phyloP scores from a whole-genome alignment of 2,329 filamentous ascomycete species.

The Pseudopyrenochaeta lycopersici region DNA sequence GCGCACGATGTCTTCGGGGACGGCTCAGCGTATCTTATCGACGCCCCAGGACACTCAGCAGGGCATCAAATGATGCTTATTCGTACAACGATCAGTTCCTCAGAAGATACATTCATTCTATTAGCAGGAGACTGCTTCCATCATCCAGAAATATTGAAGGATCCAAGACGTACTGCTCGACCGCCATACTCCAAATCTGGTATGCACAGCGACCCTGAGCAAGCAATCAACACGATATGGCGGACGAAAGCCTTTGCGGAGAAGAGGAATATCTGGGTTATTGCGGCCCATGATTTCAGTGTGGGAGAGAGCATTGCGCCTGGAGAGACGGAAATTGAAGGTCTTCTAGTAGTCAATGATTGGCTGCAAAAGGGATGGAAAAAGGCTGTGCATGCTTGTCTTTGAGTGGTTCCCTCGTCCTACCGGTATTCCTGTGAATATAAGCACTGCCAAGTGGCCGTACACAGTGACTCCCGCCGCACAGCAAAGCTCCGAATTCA shows the following conservation, averaged over 20 bases:
- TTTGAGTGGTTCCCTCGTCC: background rate
- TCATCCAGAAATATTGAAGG: slow-evolving; percentile 36
- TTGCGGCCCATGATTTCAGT: slow-evolving; percentile 43
- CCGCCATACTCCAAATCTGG: slow-evolving; percentile 35
- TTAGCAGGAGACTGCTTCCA: slow-evolving; percentile 45
- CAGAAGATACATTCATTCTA: slow-evolving; percentile 34
- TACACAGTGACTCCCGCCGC: too few species aligned
- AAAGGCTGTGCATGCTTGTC: slow-evolving; percentile 13
- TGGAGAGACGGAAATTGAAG: slow-evolving; percentile 32
- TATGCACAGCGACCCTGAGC: slow-evolving; percentile 41
- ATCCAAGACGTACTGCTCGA: slow-evolving; percentile 38
- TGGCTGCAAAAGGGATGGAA: slow-evolving; percentile 41
- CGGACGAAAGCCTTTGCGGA: slow-evolving; percentile 31
- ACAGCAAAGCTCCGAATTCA: too few species aligned
- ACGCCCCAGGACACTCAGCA: slow-evolving; percentile 62
- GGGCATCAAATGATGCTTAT: slow-evolving; percentile 59
- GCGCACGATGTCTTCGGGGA: slow-evolving; percentile 61
- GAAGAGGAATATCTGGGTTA: slow-evolving; percentile 38
- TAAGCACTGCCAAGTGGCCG: too few species aligned
- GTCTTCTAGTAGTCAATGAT: slow-evolving; percentile 32
- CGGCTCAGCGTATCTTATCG: slow-evolving; percentile 58
- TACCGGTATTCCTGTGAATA: too few species aligned
- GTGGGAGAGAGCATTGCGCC: slow-evolving; percentile 31
- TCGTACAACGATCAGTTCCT: slow-evolving; percentile 21
- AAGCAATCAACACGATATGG: slow-evolving; percentile 37